phyloP scores from a whole-genome alignment of 768 basidiomycete species.

The Dacryopinax spathularia region DNA sequence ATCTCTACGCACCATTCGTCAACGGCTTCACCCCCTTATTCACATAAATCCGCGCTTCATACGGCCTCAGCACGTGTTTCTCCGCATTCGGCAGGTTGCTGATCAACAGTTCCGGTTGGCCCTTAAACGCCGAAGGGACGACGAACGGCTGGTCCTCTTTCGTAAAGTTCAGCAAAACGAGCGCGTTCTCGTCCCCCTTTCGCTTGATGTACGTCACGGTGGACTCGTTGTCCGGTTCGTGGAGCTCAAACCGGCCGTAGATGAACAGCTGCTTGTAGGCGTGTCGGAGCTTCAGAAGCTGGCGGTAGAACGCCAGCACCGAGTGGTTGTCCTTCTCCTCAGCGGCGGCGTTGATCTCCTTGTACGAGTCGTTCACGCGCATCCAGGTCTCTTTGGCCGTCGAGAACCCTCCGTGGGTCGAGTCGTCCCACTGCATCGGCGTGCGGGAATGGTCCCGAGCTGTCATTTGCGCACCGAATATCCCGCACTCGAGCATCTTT shows the following conservation, averaged over 20 bases:
- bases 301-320: constrained; percentile 48
- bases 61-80: neutral
- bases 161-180: constrained; percentile 1
- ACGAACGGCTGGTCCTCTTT: neutral
- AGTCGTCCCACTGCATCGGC: constrained; percentile 58
- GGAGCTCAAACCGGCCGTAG: constrained; percentile 44
- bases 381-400: constrained; percentile 51
- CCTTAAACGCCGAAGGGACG: neutral
- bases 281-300: constrained; percentile 40
- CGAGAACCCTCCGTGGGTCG: constrained; percentile 48
- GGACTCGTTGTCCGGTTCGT: constrained; percentile 33
- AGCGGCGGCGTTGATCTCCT: constrained; percentile 38
- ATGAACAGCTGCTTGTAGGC: constrained; percentile 33
- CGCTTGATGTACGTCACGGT: constrained; percentile 36
- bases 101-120: neutral
- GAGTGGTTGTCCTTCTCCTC: constrained; percentile 39
- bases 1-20: neutral
- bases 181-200: neutral
- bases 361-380: constrained; percentile 55
- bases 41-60: neutral
- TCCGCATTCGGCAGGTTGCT: neutral
- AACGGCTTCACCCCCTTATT: neutral
- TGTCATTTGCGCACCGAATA: constrained; percentile 42
- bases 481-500: constrained; percentile 45
- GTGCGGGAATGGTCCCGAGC: constrained; percentile 58